These are phyloP conservation scores for Monascus purpureus DNA, from an alignment of 495 filamentous ascomycete species.

Conservation along the genomic window DNA sequence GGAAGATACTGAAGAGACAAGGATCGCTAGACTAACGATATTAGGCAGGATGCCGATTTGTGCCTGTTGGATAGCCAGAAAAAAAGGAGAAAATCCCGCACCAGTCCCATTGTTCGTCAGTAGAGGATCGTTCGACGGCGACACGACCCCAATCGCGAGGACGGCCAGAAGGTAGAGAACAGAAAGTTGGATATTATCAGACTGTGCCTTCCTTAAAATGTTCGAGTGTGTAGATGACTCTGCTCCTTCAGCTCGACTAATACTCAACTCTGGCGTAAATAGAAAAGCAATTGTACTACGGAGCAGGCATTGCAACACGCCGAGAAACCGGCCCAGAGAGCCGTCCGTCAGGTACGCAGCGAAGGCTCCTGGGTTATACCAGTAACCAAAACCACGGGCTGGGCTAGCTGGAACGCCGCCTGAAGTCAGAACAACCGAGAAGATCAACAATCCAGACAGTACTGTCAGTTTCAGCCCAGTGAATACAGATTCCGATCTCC, in stretches of 20 bases:
- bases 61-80: slow-evolving; percentile 25
- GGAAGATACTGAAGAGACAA: slow-evolving; percentile 57
- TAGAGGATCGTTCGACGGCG: slow-evolving; percentile 38
- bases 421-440: slow-evolving; percentile 55
- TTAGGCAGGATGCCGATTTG: slow-evolving; percentile 43
- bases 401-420: slow-evolving; percentile 51
- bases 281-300: slow-evolving; percentile 38
- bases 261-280: slow-evolving; percentile 41
- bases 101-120: slow-evolving; percentile 37
- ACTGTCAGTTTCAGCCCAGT: slow-evolving; percentile 68
- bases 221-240: slow-evolving; percentile 27
- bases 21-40: slow-evolving; percentile 54
- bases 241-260: slow-evolving; percentile 35
- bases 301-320: slow-evolving; percentile 54
- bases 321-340: slow-evolving; percentile 48
- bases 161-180: slow-evolving; percentile 49
- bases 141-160: slow-evolving; percentile 41
- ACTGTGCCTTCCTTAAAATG: slow-evolving; percentile 9
- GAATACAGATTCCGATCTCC: slow-evolving; percentile 67
- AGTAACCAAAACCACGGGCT: slow-evolving; percentile 64
- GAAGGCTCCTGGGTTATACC: slow-evolving; percentile 60
- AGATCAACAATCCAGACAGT: slow-evolving; percentile 53
- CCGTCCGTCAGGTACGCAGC: slow-evolving; percentile 47
- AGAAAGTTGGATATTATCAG: slow-evolving; percentile 20
- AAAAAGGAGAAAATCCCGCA: slow-evolving; percentile 26